Base-by-base conservation (phyloP, 2,329 filamentous ascomycete species). In the Helotiales sp. region DNA sequence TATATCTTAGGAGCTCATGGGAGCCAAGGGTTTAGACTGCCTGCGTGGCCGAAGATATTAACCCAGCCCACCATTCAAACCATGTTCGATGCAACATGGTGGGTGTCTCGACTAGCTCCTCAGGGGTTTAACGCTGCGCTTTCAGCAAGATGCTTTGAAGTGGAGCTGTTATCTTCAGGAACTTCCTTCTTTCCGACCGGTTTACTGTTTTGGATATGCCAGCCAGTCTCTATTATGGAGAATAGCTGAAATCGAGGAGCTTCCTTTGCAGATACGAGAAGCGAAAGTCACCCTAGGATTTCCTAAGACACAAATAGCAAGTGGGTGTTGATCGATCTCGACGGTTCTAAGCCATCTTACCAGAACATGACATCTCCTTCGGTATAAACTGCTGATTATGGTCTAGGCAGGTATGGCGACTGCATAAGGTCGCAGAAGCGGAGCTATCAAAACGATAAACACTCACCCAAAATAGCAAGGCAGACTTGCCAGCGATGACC, bases 231-330 rank as follows among this genome's bases (percentile, higher is more conserved):
- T 32, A 32, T 30, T 30, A 4, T 54, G 50, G 50, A 54, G 17
- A 54, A 20, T 30, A 54, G 50, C 50, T 54, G 50, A 54, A 54
- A 28, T 32, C 15, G 50, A 32, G 26, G 50, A 54, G 50, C 50
- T 54, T 54, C 50, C 50, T 32, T 32, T 54, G 50, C 50, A 54
- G 50, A 54, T 54, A 54, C 50, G 50, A 54, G 50, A 30, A 30
- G 15, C 26, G 50, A 32, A n/a, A 30, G 50, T 54, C 26, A 32
- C 50, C 28, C 32, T 20, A 15, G 28, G 17, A 32, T 54, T 54
- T 28, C 28, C 50, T 20, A 54, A 54, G 50, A 22, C 26, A 32
- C 15, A 30, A 54, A 28, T 54, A 30, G 11, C 22, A 52, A 30
- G 49, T 28, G 13, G 15, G 26, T 30, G 11, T 13, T 15, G 3